phyloP scores from a whole-genome alignment of 345 rosid species.

The Nephelium lappaceum region DNA sequence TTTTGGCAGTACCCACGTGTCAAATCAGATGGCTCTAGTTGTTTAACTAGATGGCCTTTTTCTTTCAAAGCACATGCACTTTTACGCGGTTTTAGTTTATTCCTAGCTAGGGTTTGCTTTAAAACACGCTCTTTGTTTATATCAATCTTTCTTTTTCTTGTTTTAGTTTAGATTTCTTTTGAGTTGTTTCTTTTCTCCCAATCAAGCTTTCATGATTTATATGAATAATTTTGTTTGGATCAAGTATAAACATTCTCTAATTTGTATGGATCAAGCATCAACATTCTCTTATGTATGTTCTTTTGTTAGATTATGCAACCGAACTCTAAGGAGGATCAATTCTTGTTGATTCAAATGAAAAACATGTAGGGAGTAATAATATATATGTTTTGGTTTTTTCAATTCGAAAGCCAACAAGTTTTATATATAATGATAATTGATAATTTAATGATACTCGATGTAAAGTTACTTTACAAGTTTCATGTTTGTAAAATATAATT shows the following conservation, averaged over 20 bases:
- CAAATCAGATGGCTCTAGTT: constrained; percentile 33
- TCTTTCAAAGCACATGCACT: constrained; percentile 41
- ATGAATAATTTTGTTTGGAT: background rate
- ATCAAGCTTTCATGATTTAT: constrained; percentile 10
- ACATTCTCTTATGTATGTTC: no score
- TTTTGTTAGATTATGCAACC: no score
- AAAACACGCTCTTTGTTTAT: constrained; percentile 27
- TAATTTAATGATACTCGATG: background rate
- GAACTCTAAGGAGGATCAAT: no score
- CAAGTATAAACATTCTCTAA: background rate
- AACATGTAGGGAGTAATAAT: no score
- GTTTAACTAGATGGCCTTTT: background rate
- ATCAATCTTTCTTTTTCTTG: background rate
- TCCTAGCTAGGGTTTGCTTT: constrained; percentile 35
- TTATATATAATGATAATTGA: no score
- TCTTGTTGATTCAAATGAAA: no score
- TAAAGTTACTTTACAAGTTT: no score
- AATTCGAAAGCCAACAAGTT: no score
- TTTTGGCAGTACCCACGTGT: constrained; percentile 23
- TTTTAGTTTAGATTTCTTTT: background rate
- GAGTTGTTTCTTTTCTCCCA: no score
- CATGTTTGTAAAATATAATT: background rate
- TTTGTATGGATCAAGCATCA: no score
- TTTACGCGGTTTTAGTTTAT: constrained; percentile 46
- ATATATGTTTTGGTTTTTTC: no score